A percentile compares a stretch with the other conserved stretches of the same genome.
Evolutionary conservation across 2,329 filamentous ascomycete species (phyloP).

Genomic region (Aulographum hederae): DNA sequence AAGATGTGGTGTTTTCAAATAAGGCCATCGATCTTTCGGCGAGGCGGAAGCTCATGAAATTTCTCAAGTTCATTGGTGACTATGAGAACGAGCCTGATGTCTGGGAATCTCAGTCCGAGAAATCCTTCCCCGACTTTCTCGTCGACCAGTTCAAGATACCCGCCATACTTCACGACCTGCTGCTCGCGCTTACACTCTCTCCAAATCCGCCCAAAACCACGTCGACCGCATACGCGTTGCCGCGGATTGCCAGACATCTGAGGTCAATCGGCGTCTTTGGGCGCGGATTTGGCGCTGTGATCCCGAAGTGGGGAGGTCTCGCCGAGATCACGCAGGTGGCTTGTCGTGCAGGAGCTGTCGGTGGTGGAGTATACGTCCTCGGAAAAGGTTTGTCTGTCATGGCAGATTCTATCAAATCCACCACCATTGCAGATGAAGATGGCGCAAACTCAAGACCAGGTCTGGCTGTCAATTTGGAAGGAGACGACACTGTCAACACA

Average conservation of each 20-base stretch:
- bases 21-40: constrained; percentile 56
- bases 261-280: constrained; percentile 78
- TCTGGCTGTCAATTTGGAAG: constrained; percentile 33
- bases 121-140: constrained; percentile 41
- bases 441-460: constrained; percentile 5
- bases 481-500: constrained; percentile 38
- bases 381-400: constrained; percentile 39
- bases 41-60: constrained; percentile 82
- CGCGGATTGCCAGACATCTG: constrained; percentile 60
- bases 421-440: no score
- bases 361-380: constrained; percentile 78
- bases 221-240: constrained; percentile 50
- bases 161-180: constrained; percentile 42
- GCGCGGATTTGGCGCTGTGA: constrained; percentile 71
- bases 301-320: constrained; percentile 83
- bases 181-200: constrained; percentile 57
- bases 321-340: constrained; percentile 82
- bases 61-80: constrained; percentile 70
- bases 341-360: constrained; percentile 79
- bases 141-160: constrained; percentile 36
- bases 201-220: constrained; percentile 35
- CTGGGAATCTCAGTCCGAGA: constrained; percentile 40
- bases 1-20: constrained; percentile 69
- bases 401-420: no score
- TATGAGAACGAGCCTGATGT: constrained; percentile 41